These are phyloP conservation scores for Blastocystis sp. DNA, from an alignment of 352 stramenopile genomes.

Conservation along the genomic window DNA sequence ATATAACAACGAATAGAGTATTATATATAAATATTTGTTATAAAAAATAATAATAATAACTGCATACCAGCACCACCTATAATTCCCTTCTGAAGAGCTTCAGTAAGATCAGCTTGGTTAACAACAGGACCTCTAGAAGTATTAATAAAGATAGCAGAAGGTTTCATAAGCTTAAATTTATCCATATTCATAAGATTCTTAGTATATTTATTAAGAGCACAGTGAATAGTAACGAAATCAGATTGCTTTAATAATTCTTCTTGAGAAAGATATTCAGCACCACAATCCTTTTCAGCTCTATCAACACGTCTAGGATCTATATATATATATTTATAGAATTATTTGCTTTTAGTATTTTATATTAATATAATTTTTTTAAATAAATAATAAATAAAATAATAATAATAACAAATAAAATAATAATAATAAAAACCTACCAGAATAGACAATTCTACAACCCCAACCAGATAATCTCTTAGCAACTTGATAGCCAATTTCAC, in stretches of 20 bases:
- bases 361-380: slow-evolving; percentile 42
- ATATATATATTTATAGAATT: too few species aligned
- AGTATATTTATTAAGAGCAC: slow-evolving; percentile 56
- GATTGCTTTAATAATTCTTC: slow-evolving; percentile 54
- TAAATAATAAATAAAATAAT: slow-evolving; percentile 28
- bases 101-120: slow-evolving; percentile 52
- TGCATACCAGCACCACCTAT: slow-evolving; percentile 50
- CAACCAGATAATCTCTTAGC: slow-evolving; percentile 59
- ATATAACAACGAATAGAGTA: too few species aligned
- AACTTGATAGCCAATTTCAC: slow-evolving; percentile 60
- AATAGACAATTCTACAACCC: slow-evolving; percentile 60
- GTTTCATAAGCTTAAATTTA: slow-evolving; percentile 58
- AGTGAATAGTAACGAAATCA: slow-evolving; percentile 65
- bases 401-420: too few species aligned
- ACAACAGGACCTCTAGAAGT: slow-evolving; percentile 67
- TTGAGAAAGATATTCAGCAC: slow-evolving; percentile 55
- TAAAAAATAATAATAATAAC: too few species aligned
- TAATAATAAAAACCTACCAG: too few species aligned
- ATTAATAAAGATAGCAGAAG: slow-evolving; percentile 65
- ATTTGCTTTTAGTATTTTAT: slow-evolving; percentile 39
- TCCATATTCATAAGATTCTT: slow-evolving; percentile 53
- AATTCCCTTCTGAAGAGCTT: slow-evolving; percentile 45
- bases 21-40: too few species aligned
- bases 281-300: slow-evolving; percentile 39
- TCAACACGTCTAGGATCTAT: slow-evolving; percentile 40